Evolutionary conservation across 306 rosid genomes (phyloP), one percentile per base, ranked within the genome.

Genomic region (Gillenia trifoliata): DNA sequence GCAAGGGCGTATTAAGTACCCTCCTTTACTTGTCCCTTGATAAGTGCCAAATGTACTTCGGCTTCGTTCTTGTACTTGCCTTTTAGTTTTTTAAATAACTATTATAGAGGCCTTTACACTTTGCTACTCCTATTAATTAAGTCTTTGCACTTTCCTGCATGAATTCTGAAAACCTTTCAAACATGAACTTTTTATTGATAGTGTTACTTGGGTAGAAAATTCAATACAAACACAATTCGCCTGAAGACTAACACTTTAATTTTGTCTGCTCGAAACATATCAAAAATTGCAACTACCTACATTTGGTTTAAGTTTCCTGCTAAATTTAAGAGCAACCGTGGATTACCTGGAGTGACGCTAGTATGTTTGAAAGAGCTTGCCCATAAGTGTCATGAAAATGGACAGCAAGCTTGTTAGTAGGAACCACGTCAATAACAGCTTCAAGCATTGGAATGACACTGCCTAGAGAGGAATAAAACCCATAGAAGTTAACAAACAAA

Each of bases 341-440:
- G 77, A 52, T 81, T 75, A 91, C 97, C 96, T 93, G 98, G 69
- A 93, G 90, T 36, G 97, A 93, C 63, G 70, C 79, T 45, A 91
- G 83, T 74, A 80, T 91, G 82, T 91, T 93, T 77, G 97, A 84
- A 77, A 93, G 91, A 25, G 98, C 98, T 83, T 93, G 98, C 49
- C 98, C 98, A n/a, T 93, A 93, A 40, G 97, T 93, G 78, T 93
- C 98, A 33, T 93, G 98, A 78, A 89, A 93, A 79, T 91, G 98
- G 78, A 93, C 98, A 62, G 94, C 94, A 74, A 93, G 87, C 65
- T 77, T 89, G 50, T 91, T 90, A 64, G 68, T 73, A 0, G 92
- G 96, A 71, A 88, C 89, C 70, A 85, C 92, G 23, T 87, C 85
- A 79, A 76, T 82, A 68, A 93, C 98, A 26, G 92, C 92, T 83